phyloP scores from a whole-genome alignment of 169 alveolate species.

The Toxoplasma gondii region DNA sequence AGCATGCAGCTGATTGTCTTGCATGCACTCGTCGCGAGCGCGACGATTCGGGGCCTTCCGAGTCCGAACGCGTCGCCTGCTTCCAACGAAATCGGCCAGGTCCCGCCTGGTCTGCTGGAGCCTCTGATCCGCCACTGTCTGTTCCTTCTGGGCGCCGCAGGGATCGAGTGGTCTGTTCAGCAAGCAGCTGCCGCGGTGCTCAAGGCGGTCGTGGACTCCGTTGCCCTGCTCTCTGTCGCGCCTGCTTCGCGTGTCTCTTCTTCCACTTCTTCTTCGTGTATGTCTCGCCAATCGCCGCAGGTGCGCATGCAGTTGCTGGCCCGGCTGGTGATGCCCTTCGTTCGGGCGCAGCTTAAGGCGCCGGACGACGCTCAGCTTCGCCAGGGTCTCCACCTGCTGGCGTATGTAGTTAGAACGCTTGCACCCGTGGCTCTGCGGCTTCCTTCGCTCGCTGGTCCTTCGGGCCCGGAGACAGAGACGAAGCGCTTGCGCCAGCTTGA shows the following conservation, averaged over 20 bases:
- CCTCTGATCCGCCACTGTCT: constrained; percentile 53
- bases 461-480: background rate
- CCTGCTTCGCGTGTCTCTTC: background rate
- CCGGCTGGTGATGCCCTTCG: background rate
- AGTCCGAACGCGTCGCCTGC: background rate
- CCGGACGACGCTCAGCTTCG: background rate
- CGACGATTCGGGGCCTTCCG: background rate
- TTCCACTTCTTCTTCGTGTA: constrained; percentile 1
- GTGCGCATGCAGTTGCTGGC: constrained; percentile 6
- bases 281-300: constrained; percentile 31
- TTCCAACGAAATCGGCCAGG: background rate
- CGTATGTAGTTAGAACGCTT: background rate
- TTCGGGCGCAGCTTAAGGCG: background rate
- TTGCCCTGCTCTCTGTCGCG: constrained; percentile 20
- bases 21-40: constrained; percentile 46
- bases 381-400: background rate
- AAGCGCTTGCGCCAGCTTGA: constrained; percentile 37
- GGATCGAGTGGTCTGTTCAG: constrained; percentile 61
- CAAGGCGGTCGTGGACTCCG: constrained; percentile 41
- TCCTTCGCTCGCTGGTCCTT: background rate
- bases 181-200: constrained; percentile 52
- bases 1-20: constrained; percentile 65
- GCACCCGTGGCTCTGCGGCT: background rate
- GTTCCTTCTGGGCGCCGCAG: constrained; percentile 44
- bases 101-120: background rate